phyloP scores from a whole-genome alignment of 192 early-diverging fungal species.

The Backusella tuberculispora region DNA sequence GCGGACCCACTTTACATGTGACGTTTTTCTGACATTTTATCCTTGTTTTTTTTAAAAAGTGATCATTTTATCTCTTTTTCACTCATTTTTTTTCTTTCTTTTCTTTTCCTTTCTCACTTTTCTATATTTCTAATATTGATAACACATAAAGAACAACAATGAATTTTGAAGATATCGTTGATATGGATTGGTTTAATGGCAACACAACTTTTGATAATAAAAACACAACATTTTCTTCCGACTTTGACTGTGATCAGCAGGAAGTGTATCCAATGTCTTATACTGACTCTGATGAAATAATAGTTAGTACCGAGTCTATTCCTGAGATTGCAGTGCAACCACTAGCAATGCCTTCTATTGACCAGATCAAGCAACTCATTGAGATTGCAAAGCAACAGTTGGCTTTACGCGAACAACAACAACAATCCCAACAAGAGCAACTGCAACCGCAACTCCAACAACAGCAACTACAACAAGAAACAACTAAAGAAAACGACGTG shows the following conservation, averaged over 20 bases:
- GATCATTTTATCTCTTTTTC: conserved; percentile 4
- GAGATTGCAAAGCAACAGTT: conserved; percentile 41
- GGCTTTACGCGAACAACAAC: conserved; percentile 36
- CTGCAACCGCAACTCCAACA: neutral
- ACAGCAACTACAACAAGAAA: neutral
- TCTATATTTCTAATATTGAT: neutral
- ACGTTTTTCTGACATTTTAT: conserved; percentile 9
- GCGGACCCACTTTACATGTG: neutral
- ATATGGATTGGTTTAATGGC: conserved; percentile 24
- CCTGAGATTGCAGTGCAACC: conserved; percentile 1
- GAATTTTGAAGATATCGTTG: conserved; percentile 23
- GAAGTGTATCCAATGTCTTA: conserved; percentile 10
- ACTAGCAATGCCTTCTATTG: conserved; percentile 28
- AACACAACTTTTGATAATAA: neutral
- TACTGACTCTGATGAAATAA: neutral
- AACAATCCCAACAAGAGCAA: neutral
- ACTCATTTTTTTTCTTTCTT: neutral
- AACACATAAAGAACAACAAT: conserved; percentile 6
- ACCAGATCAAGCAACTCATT: conserved; percentile 44
- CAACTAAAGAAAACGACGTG: neutral
- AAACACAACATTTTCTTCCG: neutral
- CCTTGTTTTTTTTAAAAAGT: neutral
- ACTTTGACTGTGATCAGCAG: neutral
- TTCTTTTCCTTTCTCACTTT: neutral
- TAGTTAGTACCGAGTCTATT: neutral